Evolutionary conservation across 148 eudicot species (phyloP).

Genomic region (Cornus kousa): DNA sequence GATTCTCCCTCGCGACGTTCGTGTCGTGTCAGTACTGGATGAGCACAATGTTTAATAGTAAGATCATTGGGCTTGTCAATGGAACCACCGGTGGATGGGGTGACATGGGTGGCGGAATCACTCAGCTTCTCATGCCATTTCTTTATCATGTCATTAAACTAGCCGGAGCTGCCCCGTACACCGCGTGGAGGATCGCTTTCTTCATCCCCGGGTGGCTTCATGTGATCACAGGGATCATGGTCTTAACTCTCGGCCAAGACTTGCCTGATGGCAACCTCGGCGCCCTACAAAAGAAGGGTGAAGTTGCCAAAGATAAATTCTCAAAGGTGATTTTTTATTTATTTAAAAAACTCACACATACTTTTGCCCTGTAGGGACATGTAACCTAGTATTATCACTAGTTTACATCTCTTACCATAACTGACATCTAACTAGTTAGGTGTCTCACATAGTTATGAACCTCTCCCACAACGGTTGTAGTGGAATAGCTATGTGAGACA

Average conservation of each 20-base stretch:
- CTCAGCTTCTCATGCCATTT: conserved; percentile 48
- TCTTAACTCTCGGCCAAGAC: conserved; percentile 50
- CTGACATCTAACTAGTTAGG: too few relatives aligned
- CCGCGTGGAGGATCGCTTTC: conserved; percentile 59
- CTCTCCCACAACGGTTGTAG: too few relatives aligned
- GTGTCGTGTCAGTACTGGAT: conserved; percentile 57
- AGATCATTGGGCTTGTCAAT: conserved; percentile 46
- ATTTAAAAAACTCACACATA: too few relatives aligned
- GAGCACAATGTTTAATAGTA: conserved; percentile 46
- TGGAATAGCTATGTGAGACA: too few relatives aligned
- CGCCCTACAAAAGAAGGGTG: conserved; percentile 46
- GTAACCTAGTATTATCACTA: too few relatives aligned
- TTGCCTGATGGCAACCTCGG: conserved; percentile 54
- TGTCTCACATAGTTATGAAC: too few relatives aligned
- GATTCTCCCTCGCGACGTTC: conserved; percentile 49
- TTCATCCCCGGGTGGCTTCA: conserved; percentile 49
- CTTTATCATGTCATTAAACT: conserved; percentile 24
- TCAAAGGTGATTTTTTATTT: conserved; percentile 25
- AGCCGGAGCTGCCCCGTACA: conserved; percentile 41
- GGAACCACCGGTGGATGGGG: conserved; percentile 56
- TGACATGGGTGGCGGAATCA: conserved; percentile 54
- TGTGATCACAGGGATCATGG: conserved; percentile 40
- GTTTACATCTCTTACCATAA: too few relatives aligned
- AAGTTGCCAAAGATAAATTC: conserved; percentile 46
- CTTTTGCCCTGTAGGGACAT: too few relatives aligned